Percentiles rank a stretch among this genome's conserved stretches.
These are phyloP conservation scores for Hydrangea macrophylla DNA, from an alignment of 148 eudicot species.

Conservation along the genomic window DNA sequence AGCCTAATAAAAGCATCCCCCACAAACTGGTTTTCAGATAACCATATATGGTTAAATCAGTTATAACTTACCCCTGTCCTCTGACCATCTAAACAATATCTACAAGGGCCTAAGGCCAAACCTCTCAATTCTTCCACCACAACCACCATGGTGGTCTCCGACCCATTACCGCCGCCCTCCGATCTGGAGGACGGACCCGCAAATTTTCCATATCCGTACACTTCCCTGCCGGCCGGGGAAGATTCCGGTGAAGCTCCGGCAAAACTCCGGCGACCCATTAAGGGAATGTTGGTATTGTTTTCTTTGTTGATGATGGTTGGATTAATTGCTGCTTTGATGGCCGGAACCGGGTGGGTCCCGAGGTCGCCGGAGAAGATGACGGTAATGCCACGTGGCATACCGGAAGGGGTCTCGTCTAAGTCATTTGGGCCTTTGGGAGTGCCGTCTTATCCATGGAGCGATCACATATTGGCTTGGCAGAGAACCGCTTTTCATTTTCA, in stretches of 20 bases:
- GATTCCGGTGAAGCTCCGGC: no score
- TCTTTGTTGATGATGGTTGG: background rate
- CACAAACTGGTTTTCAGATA: no score
- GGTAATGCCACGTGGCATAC: conserved; percentile 41
- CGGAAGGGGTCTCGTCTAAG: conserved; percentile 48
- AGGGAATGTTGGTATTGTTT: background rate
- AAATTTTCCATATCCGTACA: background rate
- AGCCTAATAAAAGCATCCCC: no score
- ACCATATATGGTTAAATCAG: no score
- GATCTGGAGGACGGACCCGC: background rate
- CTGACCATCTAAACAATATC: no score
- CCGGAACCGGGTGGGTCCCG: background rate
- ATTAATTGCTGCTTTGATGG: background rate
- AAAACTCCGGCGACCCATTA: background rate
- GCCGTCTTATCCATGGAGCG: conserved; percentile 22
- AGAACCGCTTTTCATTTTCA: conserved; percentile 71
- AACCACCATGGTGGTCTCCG: background rate
- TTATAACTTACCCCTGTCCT: no score
- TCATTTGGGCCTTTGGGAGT: conserved; percentile 19
- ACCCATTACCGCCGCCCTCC: background rate
- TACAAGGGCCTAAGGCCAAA: no score
- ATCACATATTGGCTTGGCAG: conserved; percentile 53
- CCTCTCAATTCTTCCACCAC: no score
- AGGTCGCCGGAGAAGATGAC: background rate
- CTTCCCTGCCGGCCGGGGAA: background rate